These are phyloP conservation scores for Caryocar brasiliense DNA, from an alignment of 441 rosid species.

Conservation along the genomic window DNA sequence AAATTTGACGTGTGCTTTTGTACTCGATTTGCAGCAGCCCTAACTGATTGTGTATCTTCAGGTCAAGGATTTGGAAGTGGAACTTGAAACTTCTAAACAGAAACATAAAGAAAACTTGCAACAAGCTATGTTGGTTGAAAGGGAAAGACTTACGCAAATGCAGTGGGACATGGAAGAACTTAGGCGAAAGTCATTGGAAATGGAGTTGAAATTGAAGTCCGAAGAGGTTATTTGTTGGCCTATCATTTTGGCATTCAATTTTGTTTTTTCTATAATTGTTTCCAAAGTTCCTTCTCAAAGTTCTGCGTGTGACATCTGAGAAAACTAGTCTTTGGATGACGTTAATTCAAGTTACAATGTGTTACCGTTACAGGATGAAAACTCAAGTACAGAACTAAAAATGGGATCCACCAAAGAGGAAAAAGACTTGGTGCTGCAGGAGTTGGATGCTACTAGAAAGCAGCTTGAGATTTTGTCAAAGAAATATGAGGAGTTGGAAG, in stretches of 20 bases:
- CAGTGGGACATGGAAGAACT: constrained; percentile 99
- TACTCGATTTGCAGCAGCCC: too few relatives aligned
- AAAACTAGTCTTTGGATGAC: background rate
- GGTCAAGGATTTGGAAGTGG: constrained; percentile 95
- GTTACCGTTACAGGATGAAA: constrained; percentile 47
- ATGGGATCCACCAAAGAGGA: constrained; percentile 29
- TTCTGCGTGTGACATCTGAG: background rate
- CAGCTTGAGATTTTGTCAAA: constrained; percentile 57
- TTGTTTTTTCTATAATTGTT: background rate
- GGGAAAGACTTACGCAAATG: constrained; percentile 82
- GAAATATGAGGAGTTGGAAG: constrained; percentile 64
- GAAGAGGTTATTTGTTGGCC: constrained; percentile 46
- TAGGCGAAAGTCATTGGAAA: constrained; percentile 64
- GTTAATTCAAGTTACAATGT: background rate
- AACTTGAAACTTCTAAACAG: constrained; percentile 80
- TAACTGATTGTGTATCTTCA: constrained; percentile 20
- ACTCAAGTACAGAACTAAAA: constrained; percentile 28
- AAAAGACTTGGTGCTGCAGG: constrained; percentile 36
- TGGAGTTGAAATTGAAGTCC: constrained; percentile 72
- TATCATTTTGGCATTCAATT: background rate
- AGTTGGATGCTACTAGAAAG: constrained; percentile 61
- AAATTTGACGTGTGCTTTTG: background rate
- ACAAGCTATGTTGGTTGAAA: constrained; percentile 77
- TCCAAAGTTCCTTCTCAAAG: background rate
- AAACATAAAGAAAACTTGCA: constrained; percentile 80